Percentiles rank a stretch among this genome's conserved stretches.
Conservation (phyloP, 805 yeast species). For the Suhomyces tanzawaensis region DNA sequence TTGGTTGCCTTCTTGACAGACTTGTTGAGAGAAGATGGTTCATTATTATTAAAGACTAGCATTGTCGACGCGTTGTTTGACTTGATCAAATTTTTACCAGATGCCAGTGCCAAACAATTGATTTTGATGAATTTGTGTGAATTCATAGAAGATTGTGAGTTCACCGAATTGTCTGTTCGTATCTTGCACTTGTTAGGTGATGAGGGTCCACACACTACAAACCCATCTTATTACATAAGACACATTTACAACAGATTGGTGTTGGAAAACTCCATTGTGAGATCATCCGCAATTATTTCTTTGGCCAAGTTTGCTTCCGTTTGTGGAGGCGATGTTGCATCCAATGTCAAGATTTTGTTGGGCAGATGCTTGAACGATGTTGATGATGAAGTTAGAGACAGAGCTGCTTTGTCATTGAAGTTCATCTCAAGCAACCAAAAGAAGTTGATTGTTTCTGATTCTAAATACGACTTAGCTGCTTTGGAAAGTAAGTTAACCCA, state of each 20-base stretch:
- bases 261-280: conserved; percentile 88
- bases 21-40: conserved; percentile 87
- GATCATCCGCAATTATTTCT: conserved; percentile 94
- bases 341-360: conserved; percentile 72
- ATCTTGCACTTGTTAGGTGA: conserved; percentile 88
- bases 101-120: conserved; percentile 63
- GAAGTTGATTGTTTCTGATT: conserved; percentile 60
- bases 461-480: conserved; percentile 67
- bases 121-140: conserved; percentile 91
- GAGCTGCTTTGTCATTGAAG: conserved; percentile 84
- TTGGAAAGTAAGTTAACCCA: conserved; percentile 75
- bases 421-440: conserved; percentile 45
- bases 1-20: conserved; percentile 81
- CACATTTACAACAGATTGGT: conserved; percentile 97
- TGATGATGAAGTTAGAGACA: conserved; percentile 97
- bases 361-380: conserved; percentile 81
- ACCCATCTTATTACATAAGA: conserved; percentile 89
- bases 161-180: conserved; percentile 89
- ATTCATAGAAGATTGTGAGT: conserved; percentile 97
- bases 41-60: conserved; percentile 76
- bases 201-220: conserved; percentile 85
- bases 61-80: conserved; percentile 93
- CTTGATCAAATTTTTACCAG: conserved; percentile 80
- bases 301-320: conserved; percentile 85
- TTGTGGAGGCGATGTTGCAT: conserved; percentile 62